Evolutionary conservation across 495 filamentous ascomycete genomes (phyloP).

Genomic region (Astrocystis sublimbata): DNA sequence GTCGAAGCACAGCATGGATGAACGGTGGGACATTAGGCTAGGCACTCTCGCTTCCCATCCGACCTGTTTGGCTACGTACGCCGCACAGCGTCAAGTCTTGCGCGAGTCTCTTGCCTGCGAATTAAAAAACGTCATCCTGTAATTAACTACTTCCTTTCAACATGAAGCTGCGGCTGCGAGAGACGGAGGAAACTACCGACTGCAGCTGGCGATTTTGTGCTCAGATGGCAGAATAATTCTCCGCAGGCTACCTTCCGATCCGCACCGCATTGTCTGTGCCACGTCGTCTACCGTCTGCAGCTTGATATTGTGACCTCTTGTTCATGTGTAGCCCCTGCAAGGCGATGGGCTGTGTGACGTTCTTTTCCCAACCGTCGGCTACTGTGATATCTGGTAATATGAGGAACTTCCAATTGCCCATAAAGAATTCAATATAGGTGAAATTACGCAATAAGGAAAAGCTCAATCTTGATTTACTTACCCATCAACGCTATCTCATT

Average conservation of each 20-base stretch:
- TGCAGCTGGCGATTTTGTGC: not conserved
- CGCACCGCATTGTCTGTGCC: conserved; percentile 5
- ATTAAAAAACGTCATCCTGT: too few species aligned
- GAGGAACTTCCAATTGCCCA: too few species aligned
- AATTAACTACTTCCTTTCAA: not conserved
- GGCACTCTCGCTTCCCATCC: conserved; percentile 15
- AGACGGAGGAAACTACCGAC: not conserved
- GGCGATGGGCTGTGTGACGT: not conserved
- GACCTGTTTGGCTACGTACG: conserved; percentile 1
- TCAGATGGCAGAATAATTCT: conserved; percentile 5
- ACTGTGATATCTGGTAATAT: too few species aligned
- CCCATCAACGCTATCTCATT: not conserved
- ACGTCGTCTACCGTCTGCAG: conserved; percentile 7
- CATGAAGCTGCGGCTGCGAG: not conserved
- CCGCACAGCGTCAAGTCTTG: not conserved
- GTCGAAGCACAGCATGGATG: not conserved
- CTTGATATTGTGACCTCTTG: conserved; percentile 1
- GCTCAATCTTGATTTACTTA: not conserved
- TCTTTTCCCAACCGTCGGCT: too few species aligned
- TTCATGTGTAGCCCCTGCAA: not conserved
- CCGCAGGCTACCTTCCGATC: conserved; percentile 11
- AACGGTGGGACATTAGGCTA: conserved; percentile 4
- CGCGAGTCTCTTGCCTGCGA: not conserved
- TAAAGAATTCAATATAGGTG: too few species aligned
- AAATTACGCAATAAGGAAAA: too few species aligned